phyloP scores from a whole-genome alignment of 1,284 basidiomycete species.

The Amylostereum areolatum region DNA sequence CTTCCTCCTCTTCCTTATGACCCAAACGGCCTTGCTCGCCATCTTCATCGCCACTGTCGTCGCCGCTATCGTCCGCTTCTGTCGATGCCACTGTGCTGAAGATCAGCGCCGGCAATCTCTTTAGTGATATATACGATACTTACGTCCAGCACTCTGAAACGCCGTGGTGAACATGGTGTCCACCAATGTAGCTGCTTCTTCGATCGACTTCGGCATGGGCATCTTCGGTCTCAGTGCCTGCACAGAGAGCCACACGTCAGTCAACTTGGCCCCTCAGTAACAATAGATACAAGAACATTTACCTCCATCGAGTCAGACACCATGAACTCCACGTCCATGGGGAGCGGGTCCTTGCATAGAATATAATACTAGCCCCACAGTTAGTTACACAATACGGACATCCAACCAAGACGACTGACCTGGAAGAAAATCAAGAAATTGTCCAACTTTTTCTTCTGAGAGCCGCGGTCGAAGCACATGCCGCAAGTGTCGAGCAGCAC shows the following conservation, averaged over 20 bases:
- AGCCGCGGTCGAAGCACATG: slow-evolving; percentile 95
- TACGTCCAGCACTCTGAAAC: slow-evolving; percentile 54
- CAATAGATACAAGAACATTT: slow-evolving; percentile 12
- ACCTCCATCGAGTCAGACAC: slow-evolving; percentile 90
- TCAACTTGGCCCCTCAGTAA: slow-evolving; percentile 3
- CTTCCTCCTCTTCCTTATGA: slow-evolving; percentile 52
- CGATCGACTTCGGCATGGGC: slow-evolving; percentile 62
- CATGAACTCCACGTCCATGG: slow-evolving; percentile 99
- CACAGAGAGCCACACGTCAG: slow-evolving; percentile 8
- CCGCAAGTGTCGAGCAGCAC: slow-evolving; percentile 93
- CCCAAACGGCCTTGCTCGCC: slow-evolving; percentile 45
- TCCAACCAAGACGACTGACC: slow-evolving; percentile 35
- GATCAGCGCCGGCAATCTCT: slow-evolving; percentile 7
- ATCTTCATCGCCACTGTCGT: slow-evolving; percentile 59
- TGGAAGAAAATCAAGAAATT: slow-evolving; percentile 92
- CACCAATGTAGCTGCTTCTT: slow-evolving; percentile 81
- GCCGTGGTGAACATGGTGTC: slow-evolving; percentile 81
- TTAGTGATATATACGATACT: slow-evolving; percentile 14
- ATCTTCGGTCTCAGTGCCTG: slow-evolving; percentile 80
- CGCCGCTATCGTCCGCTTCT: slow-evolving; percentile 58
- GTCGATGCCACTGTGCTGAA: slow-evolving; percentile 25
- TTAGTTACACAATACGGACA: not conserved
- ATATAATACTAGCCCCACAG: slow-evolving; percentile 68
- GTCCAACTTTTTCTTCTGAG: slow-evolving; percentile 87
- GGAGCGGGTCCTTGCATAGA: slow-evolving; percentile 78